Evolutionary conservation across 306 rosid species (phyloP).

Genomic region (Arachis hypogaea): DNA sequence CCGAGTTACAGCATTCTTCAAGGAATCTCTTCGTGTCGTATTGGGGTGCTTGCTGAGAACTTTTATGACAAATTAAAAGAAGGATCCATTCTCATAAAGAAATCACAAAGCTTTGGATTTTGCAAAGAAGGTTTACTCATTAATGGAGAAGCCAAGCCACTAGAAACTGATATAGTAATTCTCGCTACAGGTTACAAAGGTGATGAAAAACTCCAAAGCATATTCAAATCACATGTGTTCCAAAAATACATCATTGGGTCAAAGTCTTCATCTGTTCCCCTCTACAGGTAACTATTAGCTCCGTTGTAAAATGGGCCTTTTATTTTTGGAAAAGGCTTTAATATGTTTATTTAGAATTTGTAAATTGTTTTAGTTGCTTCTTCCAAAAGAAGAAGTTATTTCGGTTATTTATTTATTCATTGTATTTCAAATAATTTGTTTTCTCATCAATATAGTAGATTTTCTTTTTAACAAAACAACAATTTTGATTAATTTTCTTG

Average conservation of each 20-base stretch:
- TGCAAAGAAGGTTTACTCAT: slow-evolving; percentile 50
- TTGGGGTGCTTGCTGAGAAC: slow-evolving; percentile 40
- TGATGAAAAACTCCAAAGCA: slow-evolving; percentile 48
- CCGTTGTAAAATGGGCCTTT: too few species aligned
- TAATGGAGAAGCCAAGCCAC: slow-evolving; percentile 43
- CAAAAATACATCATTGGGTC: slow-evolving; percentile 36
- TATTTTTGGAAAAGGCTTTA: too few species aligned
- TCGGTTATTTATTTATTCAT: too few species aligned
- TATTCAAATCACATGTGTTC: slow-evolving; percentile 50
- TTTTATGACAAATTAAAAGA: slow-evolving; percentile 50
- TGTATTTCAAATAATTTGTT: too few species aligned
- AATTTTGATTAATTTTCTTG: too few species aligned
- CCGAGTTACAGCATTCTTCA: slow-evolving; percentile 50
- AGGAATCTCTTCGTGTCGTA: slow-evolving; percentile 43
- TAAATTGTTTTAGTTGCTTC: too few species aligned
- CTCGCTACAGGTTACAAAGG: slow-evolving; percentile 65
- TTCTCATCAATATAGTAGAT: too few species aligned
- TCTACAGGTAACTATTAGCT: slow-evolving; percentile 48
- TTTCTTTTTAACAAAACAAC: too few species aligned
- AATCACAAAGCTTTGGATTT: slow-evolving; percentile 48
- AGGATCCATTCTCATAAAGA: slow-evolving; percentile 55
- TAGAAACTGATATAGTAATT: slow-evolving; percentile 54
- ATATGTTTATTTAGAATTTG: too few species aligned
- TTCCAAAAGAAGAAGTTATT: too few species aligned
- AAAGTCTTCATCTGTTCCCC: slow-evolving; percentile 28